Base-by-base conservation (phyloP, 306 rosid species). In the Purshia tridentata region DNA sequence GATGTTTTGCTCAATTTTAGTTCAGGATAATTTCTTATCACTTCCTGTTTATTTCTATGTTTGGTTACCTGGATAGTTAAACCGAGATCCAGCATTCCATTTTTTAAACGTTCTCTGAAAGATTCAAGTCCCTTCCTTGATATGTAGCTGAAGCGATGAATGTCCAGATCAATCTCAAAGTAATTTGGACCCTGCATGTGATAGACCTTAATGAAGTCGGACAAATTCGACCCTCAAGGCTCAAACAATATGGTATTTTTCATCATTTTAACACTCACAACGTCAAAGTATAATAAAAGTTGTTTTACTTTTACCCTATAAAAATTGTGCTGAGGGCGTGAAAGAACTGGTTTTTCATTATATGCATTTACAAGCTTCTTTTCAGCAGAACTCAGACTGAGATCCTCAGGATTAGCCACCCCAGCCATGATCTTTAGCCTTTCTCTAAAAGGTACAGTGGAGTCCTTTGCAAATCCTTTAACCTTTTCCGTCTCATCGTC, bases 91-190 rank as follows among this genome's bases (percentile, higher is more conserved):
- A 95, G 86, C 15, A 79, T 76, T 55, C 97, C 99, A 8, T 87
- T 80, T 78, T 90, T 84, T 39, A 95, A 68, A 57, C 96, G 95
- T 53, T 90, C 96, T 49, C 98, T 76, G 67, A 95, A 91, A 8
- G 97, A 67, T 48, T 95, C 99, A 3, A 95, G 92, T 58, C 99
- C 98, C 83, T 88, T 91, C 83, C 99, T 88, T 29, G 97, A 89
- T 64, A 95, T 90, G 83, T 91, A 95, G 87, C 99, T 86, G 85
- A 95, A 95, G 4, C 98, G 89, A 81, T 91, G 99, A 76, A 95
- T 90, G 84, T 95, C 99, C 10, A 95, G 85, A 86, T 95, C 99
- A 12, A 95, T 90, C 96, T 95, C 99, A 67, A 95, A 86, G 88
- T 90, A 95, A 69, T 90, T 84, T 65, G 92, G 81, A 72, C 96